Percentiles rank a stretch among this genome's conserved stretches.
These are phyloP conservation scores for Condylostoma magnum DNA, from an alignment of 169 alveolate genomes.

Conservation along the genomic window DNA sequence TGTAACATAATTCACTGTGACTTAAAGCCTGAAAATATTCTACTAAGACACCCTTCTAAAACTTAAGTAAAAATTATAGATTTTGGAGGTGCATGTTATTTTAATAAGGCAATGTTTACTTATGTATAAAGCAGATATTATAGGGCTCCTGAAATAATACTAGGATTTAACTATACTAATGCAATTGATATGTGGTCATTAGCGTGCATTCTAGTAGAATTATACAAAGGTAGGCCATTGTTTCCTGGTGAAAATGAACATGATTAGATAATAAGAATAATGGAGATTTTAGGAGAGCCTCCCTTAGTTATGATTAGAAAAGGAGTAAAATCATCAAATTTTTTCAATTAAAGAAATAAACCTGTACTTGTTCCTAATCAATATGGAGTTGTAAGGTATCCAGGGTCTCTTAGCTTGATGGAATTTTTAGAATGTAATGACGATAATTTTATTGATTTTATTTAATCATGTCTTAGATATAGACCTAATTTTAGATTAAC, in stretches of 20 bases:
- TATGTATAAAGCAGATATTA: conserved; percentile 69
- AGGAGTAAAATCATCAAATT: no score
- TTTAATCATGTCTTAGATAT: no score
- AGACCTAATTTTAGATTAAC: conserved; percentile 72
- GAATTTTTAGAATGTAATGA: no score
- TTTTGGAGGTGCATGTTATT: conserved; percentile 64
- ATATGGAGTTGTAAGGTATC: no score
- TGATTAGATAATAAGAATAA: conserved; percentile 69
- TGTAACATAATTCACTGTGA: conserved; percentile 76
- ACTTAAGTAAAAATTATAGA: conserved; percentile 66
- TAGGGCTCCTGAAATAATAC: conserved; percentile 71
- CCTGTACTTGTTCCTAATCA: no score
- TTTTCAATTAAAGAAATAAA: no score
- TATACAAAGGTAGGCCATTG: conserved; percentile 57
- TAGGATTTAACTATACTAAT: conserved; percentile 46
- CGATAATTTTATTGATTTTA: no score
- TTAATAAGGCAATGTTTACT: conserved; percentile 44
- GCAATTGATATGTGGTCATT: conserved; percentile 74
- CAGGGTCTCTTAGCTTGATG: no score
- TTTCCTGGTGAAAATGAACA: conserved; percentile 70
- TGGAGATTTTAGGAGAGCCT: conserved; percentile 71
- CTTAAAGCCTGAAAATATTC: conserved; percentile 78
- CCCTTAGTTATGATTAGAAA: no score
- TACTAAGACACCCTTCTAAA: conserved; percentile 52
- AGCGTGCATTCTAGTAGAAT: conserved; percentile 65